A percentile compares a stretch with the other conserved stretches of the same genome.
Conservation (phyloP, 2,329 filamentous ascomycete genomes). For the Geosmithia flava region DNA sequence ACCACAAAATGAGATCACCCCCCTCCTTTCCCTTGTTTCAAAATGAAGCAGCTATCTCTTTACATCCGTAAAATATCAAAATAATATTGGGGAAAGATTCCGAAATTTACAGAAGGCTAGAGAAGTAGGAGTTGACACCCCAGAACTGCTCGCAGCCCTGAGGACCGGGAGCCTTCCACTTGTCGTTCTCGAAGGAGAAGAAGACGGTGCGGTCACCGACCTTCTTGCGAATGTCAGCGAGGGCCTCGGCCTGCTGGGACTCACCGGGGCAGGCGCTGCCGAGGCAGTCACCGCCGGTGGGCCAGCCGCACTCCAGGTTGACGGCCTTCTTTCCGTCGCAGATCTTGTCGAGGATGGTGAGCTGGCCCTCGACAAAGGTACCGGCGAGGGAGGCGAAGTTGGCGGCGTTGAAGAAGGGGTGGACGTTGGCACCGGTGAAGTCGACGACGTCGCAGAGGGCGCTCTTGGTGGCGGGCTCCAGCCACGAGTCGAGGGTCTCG, state of each 20-base stretch:
- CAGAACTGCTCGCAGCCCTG: constrained; percentile 73
- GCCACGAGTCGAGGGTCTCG: constrained; percentile 72
- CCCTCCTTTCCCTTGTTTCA: neutral
- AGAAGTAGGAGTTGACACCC: constrained; percentile 35
- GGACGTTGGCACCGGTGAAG: constrained; percentile 73
- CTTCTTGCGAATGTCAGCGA: constrained; percentile 54
- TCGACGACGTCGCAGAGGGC: constrained; percentile 64
- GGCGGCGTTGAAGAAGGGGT: constrained; percentile 83
- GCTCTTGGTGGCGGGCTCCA: constrained; percentile 42
- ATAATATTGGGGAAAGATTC: too few species aligned
- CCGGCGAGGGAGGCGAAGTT: constrained; percentile 56
- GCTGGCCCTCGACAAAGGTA: constrained; percentile 61
- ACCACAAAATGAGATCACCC: neutral
- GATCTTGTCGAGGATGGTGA: constrained; percentile 54
- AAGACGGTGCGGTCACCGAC: constrained; percentile 61
- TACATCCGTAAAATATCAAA: neutral
- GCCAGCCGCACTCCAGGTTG: constrained; percentile 91
- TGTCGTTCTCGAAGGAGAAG: constrained; percentile 71
- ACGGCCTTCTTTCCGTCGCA: constrained; percentile 64
- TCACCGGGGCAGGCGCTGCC: constrained; percentile 57
- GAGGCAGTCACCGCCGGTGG: constrained; percentile 56
- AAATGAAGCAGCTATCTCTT: neutral
- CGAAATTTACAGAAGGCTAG: constrained; percentile 6
- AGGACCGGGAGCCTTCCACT: constrained; percentile 63
- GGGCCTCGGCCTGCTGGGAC: constrained; percentile 57